A percentile compares a stretch with the other conserved stretches of the same genome.
Conservation (phyloP, 148 eudicot species). For the Fagopyrum tataricum region DNA sequence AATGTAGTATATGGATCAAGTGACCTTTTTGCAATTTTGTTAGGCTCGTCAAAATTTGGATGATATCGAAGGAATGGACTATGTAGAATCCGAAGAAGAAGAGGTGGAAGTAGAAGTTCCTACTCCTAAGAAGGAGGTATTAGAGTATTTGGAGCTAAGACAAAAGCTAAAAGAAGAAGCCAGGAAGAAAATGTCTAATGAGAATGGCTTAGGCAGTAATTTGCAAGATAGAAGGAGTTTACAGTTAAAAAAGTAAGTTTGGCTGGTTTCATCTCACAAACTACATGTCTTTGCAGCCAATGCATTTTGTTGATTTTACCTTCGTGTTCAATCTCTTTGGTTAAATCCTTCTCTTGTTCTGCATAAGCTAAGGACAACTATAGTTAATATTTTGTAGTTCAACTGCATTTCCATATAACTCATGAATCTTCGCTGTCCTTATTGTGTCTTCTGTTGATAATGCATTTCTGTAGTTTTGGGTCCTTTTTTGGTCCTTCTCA, state of each 20-base stretch:
- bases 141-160: conserved; percentile 56
- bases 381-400: background rate
- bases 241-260: conserved; percentile 48
- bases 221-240: conserved; percentile 34
- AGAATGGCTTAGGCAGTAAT: conserved; percentile 38
- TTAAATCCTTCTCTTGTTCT: background rate
- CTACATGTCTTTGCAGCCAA: too few relatives aligned
- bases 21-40: conserved; percentile 9
- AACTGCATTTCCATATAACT: too few relatives aligned
- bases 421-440: background rate
- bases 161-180: conserved; percentile 48
- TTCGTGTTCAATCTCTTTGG: background rate
- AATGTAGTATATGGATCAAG: background rate
- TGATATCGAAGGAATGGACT: conserved; percentile 18
- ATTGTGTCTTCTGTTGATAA: background rate
- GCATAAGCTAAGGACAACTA: too few relatives aligned
- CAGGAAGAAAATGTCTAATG: conserved; percentile 50
- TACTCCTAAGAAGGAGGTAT: conserved; percentile 45
- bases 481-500: conserved; percentile 87
- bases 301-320: background rate
- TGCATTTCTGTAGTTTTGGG: conserved; percentile 57
- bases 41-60: background rate
- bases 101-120: conserved; percentile 30
- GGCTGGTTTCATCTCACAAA: too few relatives aligned
- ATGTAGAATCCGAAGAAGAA: conserved; percentile 25